Evolutionary conservation across 2,329 filamentous ascomycete genomes (phyloP).

Genomic region (Hysterium pulicare): DNA sequence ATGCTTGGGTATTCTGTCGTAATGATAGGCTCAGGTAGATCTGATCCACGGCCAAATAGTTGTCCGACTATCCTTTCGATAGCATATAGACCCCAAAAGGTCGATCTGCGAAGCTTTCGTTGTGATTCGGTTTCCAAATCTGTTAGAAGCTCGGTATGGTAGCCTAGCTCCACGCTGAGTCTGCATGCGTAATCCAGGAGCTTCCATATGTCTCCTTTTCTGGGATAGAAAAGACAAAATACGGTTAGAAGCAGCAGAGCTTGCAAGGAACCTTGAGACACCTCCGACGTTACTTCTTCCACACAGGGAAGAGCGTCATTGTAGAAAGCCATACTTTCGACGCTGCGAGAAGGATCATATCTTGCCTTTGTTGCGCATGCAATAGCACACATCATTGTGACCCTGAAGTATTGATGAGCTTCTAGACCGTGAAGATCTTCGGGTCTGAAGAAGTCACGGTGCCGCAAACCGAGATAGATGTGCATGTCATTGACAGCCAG

Average conservation of each 20-base stretch:
- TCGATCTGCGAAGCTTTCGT: conserved; percentile 19
- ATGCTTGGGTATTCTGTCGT: conserved; percentile 32
- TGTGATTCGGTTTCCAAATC: conserved; percentile 20
- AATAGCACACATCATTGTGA: conserved; percentile 7
- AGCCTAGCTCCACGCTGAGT: conserved; percentile 31
- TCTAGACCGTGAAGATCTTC: conserved; percentile 2
- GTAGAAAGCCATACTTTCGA: conserved; percentile 12
- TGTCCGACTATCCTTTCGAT: conserved; percentile 37
- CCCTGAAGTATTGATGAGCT: conserved; percentile 4
- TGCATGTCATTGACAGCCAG: not conserved
- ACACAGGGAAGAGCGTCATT: conserved; percentile 24
- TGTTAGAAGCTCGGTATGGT: conserved; percentile 27
- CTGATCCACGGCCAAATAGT: conserved; percentile 36
- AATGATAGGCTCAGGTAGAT: conserved; percentile 38
- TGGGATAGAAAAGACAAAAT: conserved; percentile 22
- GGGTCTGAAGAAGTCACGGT: not conserved
- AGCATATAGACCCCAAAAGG: conserved; percentile 38
- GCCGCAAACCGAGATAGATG: not conserved
- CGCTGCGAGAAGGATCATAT: not conserved
- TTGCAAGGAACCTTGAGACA: conserved; percentile 17
- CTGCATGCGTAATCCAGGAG: conserved; percentile 18
- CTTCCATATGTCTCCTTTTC: conserved; percentile 19
- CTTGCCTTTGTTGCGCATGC: conserved; percentile 3
- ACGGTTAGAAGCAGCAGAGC: conserved; percentile 22
- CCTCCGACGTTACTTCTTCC: conserved; percentile 29